A percentile compares a stretch with the other conserved stretches of the same genome.
These are phyloP conservation scores for Lichtheimia corymbifera DNA, from an alignment of 371 early-diverging fungal genomes.

Conservation along the genomic window DNA sequence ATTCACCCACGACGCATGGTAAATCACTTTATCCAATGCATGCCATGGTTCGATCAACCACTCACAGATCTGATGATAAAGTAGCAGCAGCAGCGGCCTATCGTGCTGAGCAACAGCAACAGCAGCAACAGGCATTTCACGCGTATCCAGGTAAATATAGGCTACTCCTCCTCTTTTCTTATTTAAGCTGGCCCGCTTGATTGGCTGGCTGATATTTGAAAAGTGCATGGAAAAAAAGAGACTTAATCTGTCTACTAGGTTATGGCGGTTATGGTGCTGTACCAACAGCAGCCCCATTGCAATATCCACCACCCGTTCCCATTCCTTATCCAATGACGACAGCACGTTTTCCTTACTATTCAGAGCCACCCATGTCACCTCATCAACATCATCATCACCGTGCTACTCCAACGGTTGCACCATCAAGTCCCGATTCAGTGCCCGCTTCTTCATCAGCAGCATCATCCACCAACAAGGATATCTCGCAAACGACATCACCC, in stretches of 20 bases:
- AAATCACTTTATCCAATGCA: slow-evolving; percentile 2
- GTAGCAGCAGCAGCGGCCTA: neutral
- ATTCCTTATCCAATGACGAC: neutral
- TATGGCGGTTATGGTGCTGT: slow-evolving; percentile 13
- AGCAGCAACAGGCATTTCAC: slow-evolving; percentile 1
- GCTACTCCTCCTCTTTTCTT: neutral
- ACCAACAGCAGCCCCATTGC: too few relatives aligned
- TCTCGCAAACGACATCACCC: slow-evolving; percentile 3
- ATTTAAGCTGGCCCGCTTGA: slow-evolving; percentile 9
- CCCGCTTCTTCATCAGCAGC: slow-evolving; percentile 30
- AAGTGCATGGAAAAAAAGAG: neutral
- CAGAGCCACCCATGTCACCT: slow-evolving; percentile 18
- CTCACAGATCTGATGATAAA: slow-evolving; percentile 1
- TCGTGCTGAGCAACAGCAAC: neutral
- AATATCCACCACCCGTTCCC: neutral
- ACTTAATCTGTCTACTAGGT: neutral
- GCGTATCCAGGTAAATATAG: slow-evolving; percentile 9
- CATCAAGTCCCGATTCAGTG: slow-evolving; percentile 38
- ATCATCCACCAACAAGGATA: slow-evolving; percentile 24
- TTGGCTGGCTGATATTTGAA: slow-evolving; percentile 10
- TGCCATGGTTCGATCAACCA: slow-evolving; percentile 7
- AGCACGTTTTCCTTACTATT: slow-evolving; percentile 28
- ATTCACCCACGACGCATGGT: slow-evolving; percentile 2
- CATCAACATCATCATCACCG: neutral
- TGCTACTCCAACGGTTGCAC: slow-evolving; percentile 3